Evolutionary conservation across 192 early-diverging fungal species (phyloP).

Genomic region (Physocladia obscura): DNA sequence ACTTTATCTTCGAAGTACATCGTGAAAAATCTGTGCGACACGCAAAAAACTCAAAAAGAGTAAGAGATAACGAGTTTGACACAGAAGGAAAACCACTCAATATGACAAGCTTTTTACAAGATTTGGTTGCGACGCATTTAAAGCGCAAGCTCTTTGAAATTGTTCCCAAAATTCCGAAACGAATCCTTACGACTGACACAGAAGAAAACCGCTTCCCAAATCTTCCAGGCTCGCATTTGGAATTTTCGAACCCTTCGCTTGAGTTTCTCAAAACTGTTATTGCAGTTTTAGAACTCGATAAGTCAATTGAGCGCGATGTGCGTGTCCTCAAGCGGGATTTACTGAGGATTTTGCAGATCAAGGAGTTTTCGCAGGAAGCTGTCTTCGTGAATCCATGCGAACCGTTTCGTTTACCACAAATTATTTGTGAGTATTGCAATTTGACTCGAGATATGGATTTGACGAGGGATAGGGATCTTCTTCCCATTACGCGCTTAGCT

Average conservation of each 20-base stretch:
- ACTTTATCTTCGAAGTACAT: conserved; percentile 58
- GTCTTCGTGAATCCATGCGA: conserved; percentile 83
- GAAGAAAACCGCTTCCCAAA: conserved; percentile 60
- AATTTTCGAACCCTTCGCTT: conserved; percentile 68
- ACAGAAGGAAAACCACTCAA: background rate
- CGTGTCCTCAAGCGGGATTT: conserved; percentile 78
- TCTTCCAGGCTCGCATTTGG: conserved; percentile 72
- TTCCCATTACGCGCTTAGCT: conserved; percentile 39
- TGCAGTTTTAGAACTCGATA: conserved; percentile 78
- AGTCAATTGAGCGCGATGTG: conserved; percentile 69
- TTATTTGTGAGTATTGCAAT: conserved; percentile 88
- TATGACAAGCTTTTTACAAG: conserved; percentile 28
- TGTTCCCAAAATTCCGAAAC: conserved; percentile 58
- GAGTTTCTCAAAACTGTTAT: conserved; percentile 80
- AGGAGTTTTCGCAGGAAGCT: conserved; percentile 81
- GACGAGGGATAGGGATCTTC: conserved; percentile 73
- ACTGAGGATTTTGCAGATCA: conserved; percentile 66
- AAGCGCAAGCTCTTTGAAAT: conserved; percentile 64
- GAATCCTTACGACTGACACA: conserved; percentile 6
- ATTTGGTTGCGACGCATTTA: conserved; percentile 32
- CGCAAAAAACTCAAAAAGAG: background rate
- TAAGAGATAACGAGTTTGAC: background rate
- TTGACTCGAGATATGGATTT: conserved; percentile 86
- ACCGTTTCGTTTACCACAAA: conserved; percentile 70
- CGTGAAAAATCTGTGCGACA: conserved; percentile 18